Evolutionary conservation across 192 early-diverging fungal species (phyloP), one percentile per base, ranked within the genome.

Genomic region (Podila epicladia): DNA sequence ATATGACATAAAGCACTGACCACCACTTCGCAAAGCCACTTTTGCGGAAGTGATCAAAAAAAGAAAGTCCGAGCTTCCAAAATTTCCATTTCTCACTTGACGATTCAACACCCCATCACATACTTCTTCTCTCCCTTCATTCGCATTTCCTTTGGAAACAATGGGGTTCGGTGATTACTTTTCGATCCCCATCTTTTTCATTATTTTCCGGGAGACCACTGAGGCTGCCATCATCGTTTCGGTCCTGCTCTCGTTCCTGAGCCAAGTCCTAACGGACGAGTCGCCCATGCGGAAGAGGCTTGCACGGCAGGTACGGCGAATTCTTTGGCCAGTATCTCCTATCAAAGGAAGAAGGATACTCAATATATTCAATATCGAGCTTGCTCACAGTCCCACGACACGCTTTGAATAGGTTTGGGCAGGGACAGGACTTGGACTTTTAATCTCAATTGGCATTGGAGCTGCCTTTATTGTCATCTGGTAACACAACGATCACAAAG

Each of bases 221-320:
- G 97, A 98, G 85, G 94, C 93, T 0, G 91, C 91, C 12, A 91
- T 98, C 78, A 92, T 98, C 67, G 84, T 98, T 58, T 92, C 92
- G 3, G 94, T 98, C 12, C 80, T 97, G 19, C 86, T 96, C 24
- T 85, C 94, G n/a, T 96, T 96, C 71, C 38, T 80, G 51, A 73
- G 33, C 26, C 77, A 80, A 35, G 71, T 80, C 33, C 28, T 80
- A 20, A 37, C 38, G 17, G 31, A 59, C 2, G 71, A 80, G 24
- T 29, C 26, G 19, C 60, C 65, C 15, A 58, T 80, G 37, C 70
- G 65, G 17, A 68, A 65, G 26, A 65, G 77, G 35, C 71, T 80
- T 8, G 15, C 60, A 17, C 77, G 71, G 7, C 77, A 80, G 71
- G 77, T 73, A 80, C 28, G 20, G 2, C 51, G 17, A 20, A 53